A percentile compares a stretch with the other conserved stretches of the same genome.
These are phyloP conservation scores for Nemania serpens DNA, from an alignment of 2,329 filamentous ascomycete genomes.

Conservation along the genomic window DNA sequence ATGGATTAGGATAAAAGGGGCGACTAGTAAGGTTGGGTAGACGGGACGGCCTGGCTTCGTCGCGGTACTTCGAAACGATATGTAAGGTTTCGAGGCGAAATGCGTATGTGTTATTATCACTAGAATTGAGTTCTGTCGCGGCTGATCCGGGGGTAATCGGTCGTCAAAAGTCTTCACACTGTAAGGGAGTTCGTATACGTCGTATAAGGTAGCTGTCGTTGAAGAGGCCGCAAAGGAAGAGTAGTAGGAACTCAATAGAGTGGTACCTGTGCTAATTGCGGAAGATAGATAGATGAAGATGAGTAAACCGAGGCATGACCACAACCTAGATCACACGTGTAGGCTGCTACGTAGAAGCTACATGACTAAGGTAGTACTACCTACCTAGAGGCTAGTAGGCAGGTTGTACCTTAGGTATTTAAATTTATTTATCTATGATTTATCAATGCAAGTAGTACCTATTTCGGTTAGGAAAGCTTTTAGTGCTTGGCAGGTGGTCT, in stretches of 20 bases:
- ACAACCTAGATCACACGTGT: neutral
- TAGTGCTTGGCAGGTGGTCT: neutral
- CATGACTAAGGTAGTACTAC: no score
- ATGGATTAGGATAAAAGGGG: conserved; percentile 34
- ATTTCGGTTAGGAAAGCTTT: no score
- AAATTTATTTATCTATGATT: no score
- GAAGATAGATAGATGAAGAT: neutral
- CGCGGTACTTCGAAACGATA: neutral
- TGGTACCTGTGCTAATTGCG: neutral
- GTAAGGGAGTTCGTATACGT: neutral
- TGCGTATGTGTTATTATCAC: neutral
- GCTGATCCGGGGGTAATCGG: neutral
- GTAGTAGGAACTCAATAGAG: neutral
- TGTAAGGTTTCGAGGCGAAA: neutral
- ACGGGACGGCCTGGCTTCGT: neutral
- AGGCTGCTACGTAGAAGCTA: neutral
- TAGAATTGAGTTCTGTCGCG: neutral
- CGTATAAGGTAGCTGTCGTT: neutral
- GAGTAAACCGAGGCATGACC: neutral
- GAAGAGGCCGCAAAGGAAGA: neutral
- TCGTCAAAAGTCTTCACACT: neutral
- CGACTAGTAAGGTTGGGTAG: neutral
- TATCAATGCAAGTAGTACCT: no score
- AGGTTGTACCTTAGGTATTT: no score
- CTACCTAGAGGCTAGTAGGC: no score